A percentile compares a stretch with the other conserved stretches of the same genome.
phyloP scores from a whole-genome alignment of 1,139 yeast genomes.

The Citeromyces hawaiiensis region DNA sequence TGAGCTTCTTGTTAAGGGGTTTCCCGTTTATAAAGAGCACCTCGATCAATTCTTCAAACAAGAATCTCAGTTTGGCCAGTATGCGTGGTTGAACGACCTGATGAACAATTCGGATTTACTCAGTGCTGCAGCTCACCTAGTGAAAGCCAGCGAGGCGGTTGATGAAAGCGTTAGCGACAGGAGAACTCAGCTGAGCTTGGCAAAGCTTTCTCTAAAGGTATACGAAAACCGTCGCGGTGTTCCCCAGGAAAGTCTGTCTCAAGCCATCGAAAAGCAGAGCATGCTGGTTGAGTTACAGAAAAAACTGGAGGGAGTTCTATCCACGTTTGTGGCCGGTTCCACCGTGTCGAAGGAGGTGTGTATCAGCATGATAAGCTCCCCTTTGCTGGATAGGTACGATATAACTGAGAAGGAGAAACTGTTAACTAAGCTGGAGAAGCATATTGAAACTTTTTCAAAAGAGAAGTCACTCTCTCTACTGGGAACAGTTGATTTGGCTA shows the following conservation, averaged over 20 bases:
- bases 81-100: constrained; percentile 68
- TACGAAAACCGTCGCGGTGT: constrained; percentile 2
- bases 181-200: constrained; percentile 53
- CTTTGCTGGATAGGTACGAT: no score
- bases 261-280: constrained; percentile 33
- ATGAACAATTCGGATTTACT: constrained; percentile 29
- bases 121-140: constrained; percentile 35
- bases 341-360: constrained; percentile 15
- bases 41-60: constrained; percentile 39
- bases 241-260: constrained; percentile 16
- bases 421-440: not conserved
- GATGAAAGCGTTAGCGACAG: constrained; percentile 32
- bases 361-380: no score
- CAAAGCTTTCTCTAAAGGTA: constrained; percentile 35
- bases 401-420: no score
- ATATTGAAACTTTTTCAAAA: constrained; percentile 22
- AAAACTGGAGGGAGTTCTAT: constrained; percentile 21
- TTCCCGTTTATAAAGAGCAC: constrained; percentile 36
- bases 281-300: constrained; percentile 35
- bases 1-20: constrained; percentile 40
- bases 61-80: constrained; percentile 33
- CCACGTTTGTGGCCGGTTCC: constrained; percentile 8
- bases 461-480: constrained; percentile 26
- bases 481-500: constrained; percentile 44
- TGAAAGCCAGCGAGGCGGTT: constrained; percentile 19